Evolutionary conservation across 495 filamentous ascomycete genomes (phyloP).

Genomic region (Xylaria palmicola): DNA sequence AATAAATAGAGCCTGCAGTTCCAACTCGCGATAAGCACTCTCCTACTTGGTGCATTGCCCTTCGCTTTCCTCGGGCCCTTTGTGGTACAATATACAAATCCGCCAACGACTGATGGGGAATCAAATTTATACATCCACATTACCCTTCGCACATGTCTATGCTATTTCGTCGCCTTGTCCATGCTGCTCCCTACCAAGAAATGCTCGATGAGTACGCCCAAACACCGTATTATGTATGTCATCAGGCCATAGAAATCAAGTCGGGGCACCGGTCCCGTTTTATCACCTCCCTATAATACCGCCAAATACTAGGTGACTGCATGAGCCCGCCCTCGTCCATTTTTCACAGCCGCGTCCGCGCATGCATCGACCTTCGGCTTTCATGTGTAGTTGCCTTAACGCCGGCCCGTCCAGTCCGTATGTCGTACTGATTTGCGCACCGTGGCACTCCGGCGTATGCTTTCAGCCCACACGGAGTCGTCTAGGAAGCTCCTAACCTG

Average conservation of each 20-base stretch:
- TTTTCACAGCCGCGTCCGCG: neutral
- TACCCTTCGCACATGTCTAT: neutral
- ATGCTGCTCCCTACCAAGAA: neutral
- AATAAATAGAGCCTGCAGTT: no score
- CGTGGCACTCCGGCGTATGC: conserved; percentile 85
- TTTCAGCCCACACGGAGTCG: conserved; percentile 88
- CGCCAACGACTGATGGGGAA: neutral
- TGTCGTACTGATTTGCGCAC: conserved; percentile 54
- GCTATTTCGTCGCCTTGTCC: neutral
- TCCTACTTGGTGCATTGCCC: no score
- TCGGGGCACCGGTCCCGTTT: no score
- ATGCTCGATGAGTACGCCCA: neutral
- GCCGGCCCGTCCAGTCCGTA: conserved; percentile 26
- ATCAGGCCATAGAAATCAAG: no score
- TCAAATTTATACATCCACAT: neutral
- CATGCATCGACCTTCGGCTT: no score
- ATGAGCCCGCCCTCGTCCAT: neutral
- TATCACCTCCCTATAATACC: no score
- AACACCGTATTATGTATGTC: conserved; percentile 4
- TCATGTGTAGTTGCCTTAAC: no score
- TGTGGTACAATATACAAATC: no score
- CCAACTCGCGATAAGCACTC: no score
- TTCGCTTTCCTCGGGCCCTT: no score
- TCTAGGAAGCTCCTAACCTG: conserved; percentile 80
- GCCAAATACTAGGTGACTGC: no score